These are phyloP conservation scores for Allomyces javanicus DNA, from an alignment of 192 early-diverging fungal species.

Conservation along the genomic window DNA sequence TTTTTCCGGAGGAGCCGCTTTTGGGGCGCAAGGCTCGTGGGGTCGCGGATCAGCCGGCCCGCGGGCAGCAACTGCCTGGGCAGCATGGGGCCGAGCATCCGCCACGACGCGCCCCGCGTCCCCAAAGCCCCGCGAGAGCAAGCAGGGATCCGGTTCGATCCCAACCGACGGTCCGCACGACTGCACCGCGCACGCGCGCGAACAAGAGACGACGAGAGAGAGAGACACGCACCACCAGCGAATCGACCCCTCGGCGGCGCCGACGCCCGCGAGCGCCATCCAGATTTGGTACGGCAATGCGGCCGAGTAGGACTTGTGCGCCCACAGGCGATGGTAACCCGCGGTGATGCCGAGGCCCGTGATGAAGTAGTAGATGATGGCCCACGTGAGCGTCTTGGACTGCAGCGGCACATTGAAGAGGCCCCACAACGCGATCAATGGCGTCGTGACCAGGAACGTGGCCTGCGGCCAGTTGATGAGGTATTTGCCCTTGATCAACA, in stretches of 20 bases:
- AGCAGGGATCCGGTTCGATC: too few species aligned
- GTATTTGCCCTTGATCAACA: too few species aligned
- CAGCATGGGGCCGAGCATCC: too few species aligned
- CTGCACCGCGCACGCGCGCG: too few species aligned
- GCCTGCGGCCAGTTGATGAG: neutral
- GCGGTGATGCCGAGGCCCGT: conserved; percentile 25
- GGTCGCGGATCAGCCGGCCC: too few species aligned
- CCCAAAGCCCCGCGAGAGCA: too few species aligned
- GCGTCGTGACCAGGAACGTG: conserved; percentile 6
- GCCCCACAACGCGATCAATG: conserved; percentile 22
- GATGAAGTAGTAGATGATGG: conserved; percentile 23
- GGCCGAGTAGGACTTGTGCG: conserved; percentile 8
- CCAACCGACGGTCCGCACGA: too few species aligned
- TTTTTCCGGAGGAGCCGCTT: too few species aligned
- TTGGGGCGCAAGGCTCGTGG: too few species aligned
- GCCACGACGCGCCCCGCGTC: too few species aligned
- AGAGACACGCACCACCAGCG: conserved; percentile 5
- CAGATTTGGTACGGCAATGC: conserved; percentile 8
- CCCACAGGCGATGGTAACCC: conserved; percentile 11
- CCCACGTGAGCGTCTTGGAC: conserved; percentile 15
- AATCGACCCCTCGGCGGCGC: conserved; percentile 9
- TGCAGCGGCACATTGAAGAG: conserved; percentile 12
- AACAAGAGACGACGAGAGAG: too few species aligned
- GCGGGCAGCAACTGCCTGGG: too few species aligned
- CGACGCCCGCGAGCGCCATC: conserved; percentile 4